These are phyloP conservation scores for Cladosporium sp. DNA, from an alignment of 2,329 filamentous ascomycete species.

Conservation along the genomic window DNA sequence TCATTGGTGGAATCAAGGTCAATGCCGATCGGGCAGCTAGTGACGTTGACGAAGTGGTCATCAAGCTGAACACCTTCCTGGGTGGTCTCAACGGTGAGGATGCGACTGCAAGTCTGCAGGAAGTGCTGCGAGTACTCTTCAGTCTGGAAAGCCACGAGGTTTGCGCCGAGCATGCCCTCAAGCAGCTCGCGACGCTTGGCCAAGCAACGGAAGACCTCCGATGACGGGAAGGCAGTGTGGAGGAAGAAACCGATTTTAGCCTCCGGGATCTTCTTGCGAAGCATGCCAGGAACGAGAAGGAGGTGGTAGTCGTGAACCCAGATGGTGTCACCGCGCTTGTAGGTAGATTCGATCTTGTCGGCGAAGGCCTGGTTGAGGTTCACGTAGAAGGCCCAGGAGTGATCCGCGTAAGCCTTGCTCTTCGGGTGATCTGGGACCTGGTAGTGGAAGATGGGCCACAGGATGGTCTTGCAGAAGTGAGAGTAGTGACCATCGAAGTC, in stretches of 20 bases:
- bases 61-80: slow-evolving; percentile 85
- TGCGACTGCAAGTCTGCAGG: slow-evolving; percentile 87
- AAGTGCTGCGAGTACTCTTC: slow-evolving; percentile 93
- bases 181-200: slow-evolving; percentile 82
- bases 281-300: slow-evolving; percentile 80
- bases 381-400: slow-evolving; percentile 94
- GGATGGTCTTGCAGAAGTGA: slow-evolving; percentile 95
- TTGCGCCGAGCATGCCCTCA: slow-evolving; percentile 88
- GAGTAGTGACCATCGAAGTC: slow-evolving; percentile 94
- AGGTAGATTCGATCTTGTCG: slow-evolving; percentile 82
- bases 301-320: slow-evolving; percentile 98
- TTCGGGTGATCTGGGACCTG: slow-evolving; percentile 97
- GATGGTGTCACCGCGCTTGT: slow-evolving; percentile 88
- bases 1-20: slow-evolving; percentile 67
- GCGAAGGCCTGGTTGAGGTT: slow-evolving; percentile 92
- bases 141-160: slow-evolving; percentile 90
- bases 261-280: slow-evolving; percentile 84
- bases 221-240: slow-evolving; percentile 92
- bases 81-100: slow-evolving; percentile 85
- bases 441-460: slow-evolving; percentile 98
- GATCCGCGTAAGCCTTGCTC: slow-evolving; percentile 96
- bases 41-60: slow-evolving; percentile 87
- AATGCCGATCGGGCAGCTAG: slow-evolving; percentile 83
- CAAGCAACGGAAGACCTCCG: slow-evolving; percentile 90
- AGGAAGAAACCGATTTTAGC: slow-evolving; percentile 96